These are phyloP conservation scores for Diaporthe ilicicola DNA, from an alignment of 2,329 filamentous ascomycete genomes.

Conservation along the genomic window DNA sequence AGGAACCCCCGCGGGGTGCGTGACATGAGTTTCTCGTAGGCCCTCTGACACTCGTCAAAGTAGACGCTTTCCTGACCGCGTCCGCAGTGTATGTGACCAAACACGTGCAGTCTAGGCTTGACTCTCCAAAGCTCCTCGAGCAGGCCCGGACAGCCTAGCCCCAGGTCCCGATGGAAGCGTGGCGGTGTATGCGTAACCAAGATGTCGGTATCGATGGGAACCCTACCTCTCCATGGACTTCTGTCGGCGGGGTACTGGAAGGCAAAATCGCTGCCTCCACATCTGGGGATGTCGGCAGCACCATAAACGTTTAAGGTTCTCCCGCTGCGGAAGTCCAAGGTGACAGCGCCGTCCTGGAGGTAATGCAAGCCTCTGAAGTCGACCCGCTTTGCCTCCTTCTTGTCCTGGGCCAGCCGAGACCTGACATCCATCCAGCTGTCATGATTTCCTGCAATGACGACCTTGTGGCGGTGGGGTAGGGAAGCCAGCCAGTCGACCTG, in stretches of 20 bases:
- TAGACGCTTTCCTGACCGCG: slow-evolving; percentile 74
- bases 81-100: slow-evolving; percentile 84
- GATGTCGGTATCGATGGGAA: slow-evolving; percentile 79
- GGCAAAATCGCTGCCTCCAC: slow-evolving; percentile 75
- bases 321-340: slow-evolving; percentile 67
- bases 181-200: slow-evolving; percentile 85
- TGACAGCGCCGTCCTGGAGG: slow-evolving; percentile 73
- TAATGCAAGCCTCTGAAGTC: slow-evolving; percentile 77
- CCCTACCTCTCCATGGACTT: slow-evolving; percentile 76
- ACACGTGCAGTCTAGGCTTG: slow-evolving; percentile 79
- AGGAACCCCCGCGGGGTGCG: slow-evolving; percentile 52
- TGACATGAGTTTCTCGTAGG: slow-evolving; percentile 73
- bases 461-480: slow-evolving; percentile 80
- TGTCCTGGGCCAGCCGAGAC: slow-evolving; percentile 66
- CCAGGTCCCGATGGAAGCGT: slow-evolving; percentile 74
- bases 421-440: slow-evolving; percentile 83
- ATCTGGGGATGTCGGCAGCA: slow-evolving; percentile 79
- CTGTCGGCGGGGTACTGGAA: slow-evolving; percentile 76
- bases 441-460: slow-evolving; percentile 88
- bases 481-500: slow-evolving; percentile 83
- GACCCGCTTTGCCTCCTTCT: slow-evolving; percentile 58
- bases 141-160: slow-evolving; percentile 75
- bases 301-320: slow-evolving; percentile 79
- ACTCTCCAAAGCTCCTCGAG: slow-evolving; percentile 78
- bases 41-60: slow-evolving; percentile 78